Evolutionary conservation across 2,329 filamentous ascomycete genomes (phyloP).

Genomic region (Fusarium buxicola): DNA sequence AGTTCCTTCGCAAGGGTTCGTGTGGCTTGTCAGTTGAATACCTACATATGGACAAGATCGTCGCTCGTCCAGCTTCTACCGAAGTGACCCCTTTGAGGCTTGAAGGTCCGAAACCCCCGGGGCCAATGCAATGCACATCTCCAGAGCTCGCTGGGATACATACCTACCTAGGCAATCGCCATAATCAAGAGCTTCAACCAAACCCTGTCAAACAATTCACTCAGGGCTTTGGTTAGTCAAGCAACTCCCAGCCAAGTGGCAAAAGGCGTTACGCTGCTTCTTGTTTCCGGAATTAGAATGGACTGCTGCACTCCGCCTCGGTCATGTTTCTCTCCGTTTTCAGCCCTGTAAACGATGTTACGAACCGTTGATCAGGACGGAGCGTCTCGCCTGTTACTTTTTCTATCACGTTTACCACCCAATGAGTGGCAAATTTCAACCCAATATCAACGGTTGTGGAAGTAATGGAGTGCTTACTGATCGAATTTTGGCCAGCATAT

Average conservation of each 20-base stretch:
- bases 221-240: constrained; percentile 1
- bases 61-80: constrained; percentile 13
- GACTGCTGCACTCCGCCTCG: constrained; percentile 1
- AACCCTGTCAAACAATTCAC: neutral
- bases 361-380: constrained; percentile 13
- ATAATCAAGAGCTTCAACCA: constrained; percentile 14
- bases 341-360: constrained; percentile 23
- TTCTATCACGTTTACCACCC: constrained; percentile 28
- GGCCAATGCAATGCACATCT: constrained; percentile 4
- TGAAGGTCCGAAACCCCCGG: constrained; percentile 16
- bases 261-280: constrained; percentile 7
- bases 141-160: neutral
- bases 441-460: constrained; percentile 5
- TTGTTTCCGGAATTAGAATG: constrained; percentile 18
- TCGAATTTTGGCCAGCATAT: constrained; percentile 9
- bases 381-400: constrained; percentile 5
- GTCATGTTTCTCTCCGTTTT: constrained; percentile 12
- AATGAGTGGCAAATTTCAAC: constrained; percentile 29
- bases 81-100: constrained; percentile 14
- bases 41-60: constrained; percentile 9
- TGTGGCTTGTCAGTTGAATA: constrained; percentile 32
- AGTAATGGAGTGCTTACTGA: constrained; percentile 10
- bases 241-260: constrained; percentile 14
- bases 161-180: neutral
- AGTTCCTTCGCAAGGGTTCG: constrained; percentile 16